Evolutionary conservation across 2,329 filamentous ascomycete species (phyloP).

Genomic region (Penicillium sp.): DNA sequence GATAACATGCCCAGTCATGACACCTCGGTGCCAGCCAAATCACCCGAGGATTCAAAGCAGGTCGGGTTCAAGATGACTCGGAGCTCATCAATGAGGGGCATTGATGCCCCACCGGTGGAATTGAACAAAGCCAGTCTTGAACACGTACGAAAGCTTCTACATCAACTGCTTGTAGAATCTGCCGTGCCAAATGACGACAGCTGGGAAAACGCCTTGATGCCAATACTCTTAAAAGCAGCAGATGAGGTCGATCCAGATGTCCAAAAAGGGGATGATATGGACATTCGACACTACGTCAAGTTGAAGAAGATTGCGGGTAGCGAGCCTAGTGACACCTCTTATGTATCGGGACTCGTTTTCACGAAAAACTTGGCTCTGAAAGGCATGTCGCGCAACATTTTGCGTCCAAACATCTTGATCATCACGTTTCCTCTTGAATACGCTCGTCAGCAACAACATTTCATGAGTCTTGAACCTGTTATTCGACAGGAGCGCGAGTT

Average conservation of each 20-base stretch:
- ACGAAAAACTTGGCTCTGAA: conserved; percentile 96
- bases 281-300: conserved; percentile 96
- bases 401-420: conserved; percentile 81
- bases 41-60: conserved; percentile 34
- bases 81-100: conserved; percentile 78
- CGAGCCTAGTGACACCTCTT: conserved; percentile 85
- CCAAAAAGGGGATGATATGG: conserved; percentile 87
- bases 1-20: conserved; percentile 48
- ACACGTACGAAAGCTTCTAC: conserved; percentile 81
- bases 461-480: conserved; percentile 96
- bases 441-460: conserved; percentile 85
- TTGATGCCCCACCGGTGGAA: conserved; percentile 71
- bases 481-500: conserved; percentile 97
- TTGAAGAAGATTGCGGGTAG: conserved; percentile 94
- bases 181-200: conserved; percentile 68
- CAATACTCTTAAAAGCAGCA: conserved; percentile 84
- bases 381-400: conserved; percentile 86
- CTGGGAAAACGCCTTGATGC: conserved; percentile 88
- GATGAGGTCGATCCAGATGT: conserved; percentile 95
- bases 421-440: conserved; percentile 96
- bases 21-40: conserved; percentile 39
- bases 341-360: conserved; percentile 94
- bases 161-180: conserved; percentile 76
- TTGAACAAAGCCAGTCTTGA: conserved; percentile 82
- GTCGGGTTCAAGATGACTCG: conserved; percentile 59